Evolutionary conservation across 768 basidiomycete species (phyloP).

Genomic region (Neoboletus brunneissimus): DNA sequence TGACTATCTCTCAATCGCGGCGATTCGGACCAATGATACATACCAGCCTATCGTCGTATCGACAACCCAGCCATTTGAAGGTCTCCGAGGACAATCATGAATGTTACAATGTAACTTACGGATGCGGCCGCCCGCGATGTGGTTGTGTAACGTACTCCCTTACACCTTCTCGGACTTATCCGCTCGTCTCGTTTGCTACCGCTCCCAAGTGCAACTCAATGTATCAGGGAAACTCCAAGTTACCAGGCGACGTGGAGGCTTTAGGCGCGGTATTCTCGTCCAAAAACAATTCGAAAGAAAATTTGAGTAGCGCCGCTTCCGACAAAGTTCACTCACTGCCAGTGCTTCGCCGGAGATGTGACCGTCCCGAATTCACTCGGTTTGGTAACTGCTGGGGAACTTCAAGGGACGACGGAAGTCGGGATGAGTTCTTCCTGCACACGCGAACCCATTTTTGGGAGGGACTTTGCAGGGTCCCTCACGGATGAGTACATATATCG

Average conservation of each 20-base stretch:
- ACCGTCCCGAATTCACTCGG: neutral
- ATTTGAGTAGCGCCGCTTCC: neutral
- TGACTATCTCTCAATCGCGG: too few relatives aligned
- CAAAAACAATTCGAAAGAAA: neutral
- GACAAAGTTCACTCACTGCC: neutral
- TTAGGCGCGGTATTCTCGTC: neutral
- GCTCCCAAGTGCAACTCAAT: neutral
- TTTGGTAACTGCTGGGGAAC: neutral
- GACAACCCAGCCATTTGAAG: too few relatives aligned
- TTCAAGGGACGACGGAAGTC: neutral
- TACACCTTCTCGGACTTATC: too few relatives aligned
- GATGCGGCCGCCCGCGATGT: too few relatives aligned
- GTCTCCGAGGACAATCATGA: too few relatives aligned
- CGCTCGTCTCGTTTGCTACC: neutral
- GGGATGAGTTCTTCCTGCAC: neutral
- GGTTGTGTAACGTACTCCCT: too few relatives aligned
- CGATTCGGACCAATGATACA: too few relatives aligned
- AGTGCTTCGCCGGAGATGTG: too few relatives aligned
- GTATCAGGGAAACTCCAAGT: neutral
- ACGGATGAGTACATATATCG: neutral
- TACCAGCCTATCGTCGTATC: too few relatives aligned
- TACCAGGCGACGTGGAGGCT: neutral
- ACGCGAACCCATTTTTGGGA: too few relatives aligned
- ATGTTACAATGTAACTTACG: too few relatives aligned
- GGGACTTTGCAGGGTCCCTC: neutral